Evolutionary conservation across 2,329 filamentous ascomycete genomes (phyloP).

Genomic region (Fusarium sublunatum): DNA sequence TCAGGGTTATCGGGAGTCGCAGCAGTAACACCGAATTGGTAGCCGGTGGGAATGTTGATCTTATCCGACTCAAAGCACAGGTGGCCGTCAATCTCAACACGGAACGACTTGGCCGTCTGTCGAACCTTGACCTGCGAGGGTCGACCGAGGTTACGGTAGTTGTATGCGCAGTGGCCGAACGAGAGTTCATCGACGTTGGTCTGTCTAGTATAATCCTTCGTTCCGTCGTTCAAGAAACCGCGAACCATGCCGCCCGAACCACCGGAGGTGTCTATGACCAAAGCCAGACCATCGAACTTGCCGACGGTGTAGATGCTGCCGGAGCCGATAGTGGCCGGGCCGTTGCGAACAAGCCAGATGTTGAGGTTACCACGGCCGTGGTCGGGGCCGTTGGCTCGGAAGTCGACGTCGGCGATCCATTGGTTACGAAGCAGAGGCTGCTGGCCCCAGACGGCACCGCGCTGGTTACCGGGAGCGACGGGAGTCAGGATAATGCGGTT

Average conservation of each 20-base stretch:
- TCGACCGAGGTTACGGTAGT: slow-evolving; percentile 90
- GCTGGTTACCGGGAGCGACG: slow-evolving; percentile 84
- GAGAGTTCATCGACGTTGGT: slow-evolving; percentile 85
- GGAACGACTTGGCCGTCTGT: slow-evolving; percentile 73
- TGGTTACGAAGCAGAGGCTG: slow-evolving; percentile 68
- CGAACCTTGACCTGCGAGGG: slow-evolving; percentile 81
- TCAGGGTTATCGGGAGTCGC: slow-evolving; percentile 92
- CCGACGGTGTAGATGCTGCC: slow-evolving; percentile 86
- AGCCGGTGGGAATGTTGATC: slow-evolving; percentile 80
- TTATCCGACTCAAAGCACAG: slow-evolving; percentile 87
- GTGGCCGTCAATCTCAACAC: slow-evolving; percentile 82
- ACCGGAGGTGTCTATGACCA: slow-evolving; percentile 87
- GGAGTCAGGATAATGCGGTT: slow-evolving; percentile 94
- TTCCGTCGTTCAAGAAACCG: slow-evolving; percentile 94
- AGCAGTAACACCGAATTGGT: slow-evolving; percentile 88
- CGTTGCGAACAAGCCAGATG: slow-evolving; percentile 86
- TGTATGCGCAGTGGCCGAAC: slow-evolving; percentile 91
- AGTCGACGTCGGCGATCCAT: slow-evolving; percentile 88
- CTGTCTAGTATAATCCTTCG: slow-evolving; percentile 77
- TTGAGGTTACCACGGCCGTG: slow-evolving; percentile 89
- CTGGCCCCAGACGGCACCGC: slow-evolving; percentile 85
- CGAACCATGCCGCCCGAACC: slow-evolving; percentile 82
- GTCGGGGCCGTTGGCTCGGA: slow-evolving; percentile 87
- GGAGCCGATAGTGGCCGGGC: slow-evolving; percentile 71
- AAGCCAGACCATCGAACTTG: slow-evolving; percentile 88